Evolutionary conservation across 78 protist genomes (phyloP), one percentile per base, ranked within the genome.

Genomic region (Planoprotostelium fungivorum): DNA sequence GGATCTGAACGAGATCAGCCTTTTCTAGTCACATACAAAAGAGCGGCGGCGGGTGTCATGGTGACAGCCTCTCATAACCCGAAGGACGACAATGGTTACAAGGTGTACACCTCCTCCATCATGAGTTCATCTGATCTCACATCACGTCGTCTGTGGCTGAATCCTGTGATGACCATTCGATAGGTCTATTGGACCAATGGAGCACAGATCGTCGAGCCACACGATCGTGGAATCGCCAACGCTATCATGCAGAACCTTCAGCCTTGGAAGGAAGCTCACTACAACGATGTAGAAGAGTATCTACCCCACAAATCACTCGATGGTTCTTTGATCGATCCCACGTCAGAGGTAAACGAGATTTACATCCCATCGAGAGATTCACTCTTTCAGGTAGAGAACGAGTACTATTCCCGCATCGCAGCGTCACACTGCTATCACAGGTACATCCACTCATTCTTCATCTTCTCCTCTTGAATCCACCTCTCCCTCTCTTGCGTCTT

Each of bases 81-180:
- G 36, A 97, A 97, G 92, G 87, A 96, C 37, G 99, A 98, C 96
- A 99, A 99, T 92, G 99, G 99, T 0, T 99, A 99, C 96, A 99
- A 99, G 88, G 97, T 99, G 34, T 25, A 16, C 16, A 51, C 16
- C 5, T 51, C 5, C 73, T 51, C 5, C 16, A 51, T 51, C n/a
- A n/a, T n/a, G n/a, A n/a, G n/a, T n/a, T n/a, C n/a, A n/a, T n/a
- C n/a, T n/a, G n/a, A n/a, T n/a, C n/a, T n/a, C n/a, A n/a, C n/a
- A n/a, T n/a, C n/a, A n/a, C n/a, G n/a, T n/a, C n/a, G n/a, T n/a
- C n/a, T n/a, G n/a, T n/a, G n/a, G n/a, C n/a, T n/a, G n/a, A n/a
- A n/a, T n/a, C n/a, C n/a, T n/a, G n/a, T n/a, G n/a, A n/a, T n/a
- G n/a, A n/a, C n/a, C n/a, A n/a, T n/a, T n/a, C n/a, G n/a, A n/a